Conservation (phyloP, 1,284 basidiomycete species). For the Xerocomus amazonicus region DNA sequence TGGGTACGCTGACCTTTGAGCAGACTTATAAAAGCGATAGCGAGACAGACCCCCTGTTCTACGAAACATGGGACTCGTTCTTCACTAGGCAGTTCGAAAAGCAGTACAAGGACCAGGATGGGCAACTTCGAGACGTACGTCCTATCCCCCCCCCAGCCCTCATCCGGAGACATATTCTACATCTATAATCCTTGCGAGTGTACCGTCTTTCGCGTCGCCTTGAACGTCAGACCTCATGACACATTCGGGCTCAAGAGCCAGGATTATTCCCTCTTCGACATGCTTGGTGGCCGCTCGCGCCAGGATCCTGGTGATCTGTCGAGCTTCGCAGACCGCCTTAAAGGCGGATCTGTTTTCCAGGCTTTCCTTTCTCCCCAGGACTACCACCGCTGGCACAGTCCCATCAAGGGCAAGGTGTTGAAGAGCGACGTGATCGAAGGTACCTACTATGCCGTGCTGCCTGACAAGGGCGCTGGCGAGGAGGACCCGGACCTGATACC, state of each 20-base stretch:
- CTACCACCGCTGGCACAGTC: conserved; percentile 57
- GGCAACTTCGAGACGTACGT: conserved; percentile 26
- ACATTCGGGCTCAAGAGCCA: conserved; percentile 48
- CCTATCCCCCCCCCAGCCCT: conserved; percentile 30
- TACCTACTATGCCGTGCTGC: conserved; percentile 44
- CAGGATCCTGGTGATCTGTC: background rate
- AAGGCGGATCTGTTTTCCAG: conserved; percentile 53
- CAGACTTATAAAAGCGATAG: background rate
- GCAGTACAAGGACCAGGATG: no score
- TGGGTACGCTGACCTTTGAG: background rate
- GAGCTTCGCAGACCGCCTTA: conserved; percentile 29
- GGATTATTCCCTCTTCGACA: conserved; percentile 40
- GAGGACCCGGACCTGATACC: background rate
- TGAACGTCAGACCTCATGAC: conserved; percentile 35
- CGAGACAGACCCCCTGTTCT: conserved; percentile 1
- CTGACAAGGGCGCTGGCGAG: conserved; percentile 7
- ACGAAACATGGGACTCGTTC: conserved; percentile 3
- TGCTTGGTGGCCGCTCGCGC: conserved; percentile 25
- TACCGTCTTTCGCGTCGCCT: conserved; percentile 36
- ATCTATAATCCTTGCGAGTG: conserved; percentile 47
- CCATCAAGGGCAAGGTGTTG: conserved; percentile 44
- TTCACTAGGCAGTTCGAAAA: background rate
- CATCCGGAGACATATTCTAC: background rate
- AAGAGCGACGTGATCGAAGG: conserved; percentile 26
- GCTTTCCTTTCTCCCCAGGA: conserved; percentile 44